Evolutionary conservation across 2,329 filamentous ascomycete species (phyloP).

Genomic region (Albophoma yamanashiensis): DNA sequence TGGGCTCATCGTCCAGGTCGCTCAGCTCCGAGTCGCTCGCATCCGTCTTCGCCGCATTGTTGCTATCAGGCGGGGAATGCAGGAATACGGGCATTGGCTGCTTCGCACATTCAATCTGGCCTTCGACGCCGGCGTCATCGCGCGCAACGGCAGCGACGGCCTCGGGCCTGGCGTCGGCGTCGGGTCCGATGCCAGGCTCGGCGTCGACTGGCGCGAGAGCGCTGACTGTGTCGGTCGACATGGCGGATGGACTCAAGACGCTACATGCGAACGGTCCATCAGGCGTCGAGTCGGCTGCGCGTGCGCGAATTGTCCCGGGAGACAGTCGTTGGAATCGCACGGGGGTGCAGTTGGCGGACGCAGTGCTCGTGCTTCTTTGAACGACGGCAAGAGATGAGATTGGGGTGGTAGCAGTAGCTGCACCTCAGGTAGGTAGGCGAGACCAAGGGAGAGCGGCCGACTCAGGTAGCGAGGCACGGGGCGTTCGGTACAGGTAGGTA

Average conservation of each 20-base stretch:
- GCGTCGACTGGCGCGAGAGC: slow-evolving; percentile 25
- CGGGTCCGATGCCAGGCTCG: slow-evolving; percentile 2
- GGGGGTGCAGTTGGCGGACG: neutral
- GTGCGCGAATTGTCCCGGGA: neutral
- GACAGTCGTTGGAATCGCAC: slow-evolving; percentile 1
- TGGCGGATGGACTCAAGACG: slow-evolving; percentile 29
- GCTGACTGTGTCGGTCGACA: slow-evolving; percentile 46
- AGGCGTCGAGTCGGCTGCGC: slow-evolving; percentile 9
- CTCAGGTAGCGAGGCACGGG: neutral
- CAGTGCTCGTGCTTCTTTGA: neutral
- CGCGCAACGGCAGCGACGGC: slow-evolving; percentile 11
- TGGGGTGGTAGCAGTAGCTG: neutral
- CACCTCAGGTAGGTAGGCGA: neutral
- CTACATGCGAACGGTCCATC: slow-evolving; percentile 24
- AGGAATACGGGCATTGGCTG: slow-evolving; percentile 32
- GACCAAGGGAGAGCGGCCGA: slow-evolving; percentile 2
- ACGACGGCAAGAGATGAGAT: slow-evolving; percentile 1
- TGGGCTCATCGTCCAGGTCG: slow-evolving; percentile 48
- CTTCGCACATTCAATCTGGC: slow-evolving; percentile 24
- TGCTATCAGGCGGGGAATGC: slow-evolving; percentile 54
- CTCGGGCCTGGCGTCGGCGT: slow-evolving; percentile 2
- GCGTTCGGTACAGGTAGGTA: neutral
- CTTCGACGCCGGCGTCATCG: slow-evolving; percentile 15
- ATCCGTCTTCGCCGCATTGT: slow-evolving; percentile 48
- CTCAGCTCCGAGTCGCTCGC: slow-evolving; percentile 55